These are phyloP conservation scores for Thalassiosira mediterranea DNA, from an alignment of 352 stramenopile species.

Conservation along the genomic window DNA sequence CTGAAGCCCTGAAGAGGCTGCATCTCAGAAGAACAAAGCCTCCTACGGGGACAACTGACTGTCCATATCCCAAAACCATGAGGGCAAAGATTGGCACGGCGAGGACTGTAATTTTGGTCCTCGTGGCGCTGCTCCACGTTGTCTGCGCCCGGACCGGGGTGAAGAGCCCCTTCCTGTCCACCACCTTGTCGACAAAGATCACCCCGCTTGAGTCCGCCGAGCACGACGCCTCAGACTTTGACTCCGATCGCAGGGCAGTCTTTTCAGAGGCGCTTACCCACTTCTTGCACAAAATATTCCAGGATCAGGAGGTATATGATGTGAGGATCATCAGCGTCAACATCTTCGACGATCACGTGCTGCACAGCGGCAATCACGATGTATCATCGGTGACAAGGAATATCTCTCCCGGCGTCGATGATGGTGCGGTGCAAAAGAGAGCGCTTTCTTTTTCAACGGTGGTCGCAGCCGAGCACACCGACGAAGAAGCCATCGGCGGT, in stretches of 20 bases:
- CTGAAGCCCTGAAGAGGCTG: too few relatives aligned
- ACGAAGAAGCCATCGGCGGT: constrained; percentile 7
- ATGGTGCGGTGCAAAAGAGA: constrained; percentile 4
- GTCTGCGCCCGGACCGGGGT: not conserved
- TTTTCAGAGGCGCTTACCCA: constrained; percentile 19
- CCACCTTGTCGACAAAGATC: constrained; percentile 30
- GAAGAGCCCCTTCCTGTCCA: constrained; percentile 35
- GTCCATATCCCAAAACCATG: too few relatives aligned
- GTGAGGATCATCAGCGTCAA: constrained; percentile 35
- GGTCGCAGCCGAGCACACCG: constrained; percentile 29
- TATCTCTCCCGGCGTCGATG: constrained; percentile 1
- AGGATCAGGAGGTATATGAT: constrained; percentile 46
- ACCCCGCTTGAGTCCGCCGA: constrained; percentile 4
- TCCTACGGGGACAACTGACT: too few relatives aligned
- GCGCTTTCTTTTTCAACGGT: constrained; percentile 33
- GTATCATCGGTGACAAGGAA: constrained; percentile 1
- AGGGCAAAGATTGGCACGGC: too few relatives aligned
- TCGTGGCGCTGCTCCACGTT: not conserved
- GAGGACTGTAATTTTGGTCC: too few relatives aligned
- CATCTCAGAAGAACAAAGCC: too few relatives aligned
- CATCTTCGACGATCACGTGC: constrained; percentile 45
- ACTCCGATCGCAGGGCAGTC: constrained; percentile 9
- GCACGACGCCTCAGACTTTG: constrained; percentile 6
- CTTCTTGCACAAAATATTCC: constrained; percentile 51
- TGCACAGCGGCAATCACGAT: not conserved